Percentiles rank a stretch among this genome's conserved stretches.
These are phyloP conservation scores for Pisolithus microcarpus DNA, from an alignment of 768 basidiomycete species.

Conservation along the genomic window DNA sequence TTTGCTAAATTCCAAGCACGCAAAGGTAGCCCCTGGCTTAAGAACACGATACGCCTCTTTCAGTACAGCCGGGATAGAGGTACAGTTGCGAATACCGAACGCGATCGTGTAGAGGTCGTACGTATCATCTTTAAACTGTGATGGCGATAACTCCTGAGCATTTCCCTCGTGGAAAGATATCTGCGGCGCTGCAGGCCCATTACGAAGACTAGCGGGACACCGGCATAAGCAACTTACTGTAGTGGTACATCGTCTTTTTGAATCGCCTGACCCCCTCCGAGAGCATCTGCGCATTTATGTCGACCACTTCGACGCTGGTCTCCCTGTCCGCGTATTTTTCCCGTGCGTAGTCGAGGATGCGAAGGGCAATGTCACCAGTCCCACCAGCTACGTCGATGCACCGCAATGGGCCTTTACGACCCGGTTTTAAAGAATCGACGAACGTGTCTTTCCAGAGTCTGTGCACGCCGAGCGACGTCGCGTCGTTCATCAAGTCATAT, in stretches of 20 bases:
- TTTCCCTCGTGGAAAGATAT: constrained; percentile 90
- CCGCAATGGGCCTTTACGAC: constrained; percentile 61
- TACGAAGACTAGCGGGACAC: background rate
- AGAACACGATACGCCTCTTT: constrained; percentile 88
- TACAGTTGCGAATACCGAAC: constrained; percentile 97
- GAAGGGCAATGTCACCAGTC: constrained; percentile 93
- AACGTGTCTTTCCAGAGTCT: constrained; percentile 95
- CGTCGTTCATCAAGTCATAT: constrained; percentile 99
- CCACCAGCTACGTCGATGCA: constrained; percentile 97
- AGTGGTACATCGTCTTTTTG: constrained; percentile 97
- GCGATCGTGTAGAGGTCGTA: constrained; percentile 98
- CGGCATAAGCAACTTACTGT: constrained; percentile 52
- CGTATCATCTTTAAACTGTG: constrained; percentile 69
- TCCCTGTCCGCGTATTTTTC: constrained; percentile 88
- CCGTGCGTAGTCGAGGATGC: constrained; percentile 85
- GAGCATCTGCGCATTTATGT: constrained; percentile 95
- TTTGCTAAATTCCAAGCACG: constrained; percentile 93
- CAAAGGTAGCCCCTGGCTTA: constrained; percentile 93
- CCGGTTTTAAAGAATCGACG: constrained; percentile 68
- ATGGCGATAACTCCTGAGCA: constrained; percentile 68
- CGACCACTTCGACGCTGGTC: constrained; percentile 81
- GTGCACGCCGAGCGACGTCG: constrained; percentile 95
- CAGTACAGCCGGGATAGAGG: constrained; percentile 81
- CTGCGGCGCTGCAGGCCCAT: constrained; percentile 62
- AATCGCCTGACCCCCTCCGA: constrained; percentile 85